These are phyloP conservation scores for Flaveria bidentis DNA, from an alignment of 129 eudicot species.

Conservation along the genomic window DNA sequence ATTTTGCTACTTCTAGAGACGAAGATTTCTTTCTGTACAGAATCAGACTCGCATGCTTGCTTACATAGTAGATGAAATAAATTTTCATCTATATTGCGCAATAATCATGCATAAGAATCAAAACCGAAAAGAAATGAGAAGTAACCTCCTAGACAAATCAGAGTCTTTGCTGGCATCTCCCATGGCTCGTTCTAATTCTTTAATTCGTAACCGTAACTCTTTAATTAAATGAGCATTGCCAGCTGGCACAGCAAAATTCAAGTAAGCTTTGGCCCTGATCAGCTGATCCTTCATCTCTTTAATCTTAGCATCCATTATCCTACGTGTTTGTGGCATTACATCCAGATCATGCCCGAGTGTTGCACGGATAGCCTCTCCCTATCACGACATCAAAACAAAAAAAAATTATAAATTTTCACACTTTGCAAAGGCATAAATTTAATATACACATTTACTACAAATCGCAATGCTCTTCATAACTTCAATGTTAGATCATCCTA, in stretches of 20 bases:
- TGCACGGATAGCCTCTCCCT: constrained; percentile 46
- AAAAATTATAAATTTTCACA: neutral
- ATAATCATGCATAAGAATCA: neutral
- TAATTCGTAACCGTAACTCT: constrained; percentile 73
- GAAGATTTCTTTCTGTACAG: constrained; percentile 2
- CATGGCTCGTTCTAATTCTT: constrained; percentile 67
- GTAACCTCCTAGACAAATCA: constrained; percentile 69
- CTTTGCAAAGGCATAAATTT: constrained; percentile 8
- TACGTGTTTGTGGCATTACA: constrained; percentile 30
- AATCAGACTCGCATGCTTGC: neutral
- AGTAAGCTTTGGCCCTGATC: constrained; percentile 82
- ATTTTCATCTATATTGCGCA: neutral
- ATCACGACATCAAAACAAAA: constrained; percentile 31
- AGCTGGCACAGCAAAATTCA: constrained; percentile 62
- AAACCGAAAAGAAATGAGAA: neutral
- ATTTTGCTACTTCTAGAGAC: neutral
- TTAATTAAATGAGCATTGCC: constrained; percentile 76
- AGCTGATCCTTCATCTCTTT: constrained; percentile 93
- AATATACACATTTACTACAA: neutral
- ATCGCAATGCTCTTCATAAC: constrained; percentile 15
- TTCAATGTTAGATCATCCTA: constrained; percentile 3
- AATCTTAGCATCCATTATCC: constrained; percentile 53
- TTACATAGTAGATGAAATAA: neutral
- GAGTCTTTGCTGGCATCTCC: constrained; percentile 70
- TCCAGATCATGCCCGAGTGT: constrained; percentile 37